Base-by-base conservation (phyloP, 352 stramenopile species). In the Peronospora farinosa region DNA sequence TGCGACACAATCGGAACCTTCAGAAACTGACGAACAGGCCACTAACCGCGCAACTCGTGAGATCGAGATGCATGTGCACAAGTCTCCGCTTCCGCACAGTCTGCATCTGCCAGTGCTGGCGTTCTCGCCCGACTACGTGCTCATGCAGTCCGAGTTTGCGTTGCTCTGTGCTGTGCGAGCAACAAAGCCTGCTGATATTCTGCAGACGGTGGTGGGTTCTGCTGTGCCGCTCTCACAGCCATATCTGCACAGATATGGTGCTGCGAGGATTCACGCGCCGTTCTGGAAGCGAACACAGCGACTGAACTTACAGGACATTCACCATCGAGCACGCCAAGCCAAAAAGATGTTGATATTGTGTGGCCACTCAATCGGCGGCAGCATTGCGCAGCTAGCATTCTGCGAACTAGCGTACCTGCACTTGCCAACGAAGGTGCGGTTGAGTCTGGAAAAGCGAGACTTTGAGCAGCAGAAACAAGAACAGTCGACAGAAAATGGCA, bases 361-460 rank as follows among this genome's bases (percentile, higher is more conserved):
- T 44, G 83, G 83, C 2, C 83, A 93, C 39, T 91, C 83, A n/a
- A 86, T 89, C 38, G 77, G 72, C 12, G 83, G 83, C 7, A 91
- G 83, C 47, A 85, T 91, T 55, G 83, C 83, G 11, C 78, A 91
- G 30, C 40, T 93, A n/a, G 78, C 63, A 5, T 67, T 90, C 7
- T 86, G 80, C 15, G 80, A 89, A 54, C 57, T 91, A 17, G 64
- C 86, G 54, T 90, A 87, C 37, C 74, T 86, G 46, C 63, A 74
- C 32, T 71, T 91, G 27, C 78, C 80, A 0, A 64, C 46, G 2
- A 65, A 64, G 28, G 36, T 71, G 39, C 69, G 74, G 10, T 21
- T 82, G 39, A 63, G 69, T 31, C 51, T 92, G 35, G 81, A 93
- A 54, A 72, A 74, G 25, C 55, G 60, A 40, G 78, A 93, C 49